Evolutionary conservation across 2,329 filamentous ascomycete species (phyloP).

Genomic region (Epichloe gansuensis): DNA sequence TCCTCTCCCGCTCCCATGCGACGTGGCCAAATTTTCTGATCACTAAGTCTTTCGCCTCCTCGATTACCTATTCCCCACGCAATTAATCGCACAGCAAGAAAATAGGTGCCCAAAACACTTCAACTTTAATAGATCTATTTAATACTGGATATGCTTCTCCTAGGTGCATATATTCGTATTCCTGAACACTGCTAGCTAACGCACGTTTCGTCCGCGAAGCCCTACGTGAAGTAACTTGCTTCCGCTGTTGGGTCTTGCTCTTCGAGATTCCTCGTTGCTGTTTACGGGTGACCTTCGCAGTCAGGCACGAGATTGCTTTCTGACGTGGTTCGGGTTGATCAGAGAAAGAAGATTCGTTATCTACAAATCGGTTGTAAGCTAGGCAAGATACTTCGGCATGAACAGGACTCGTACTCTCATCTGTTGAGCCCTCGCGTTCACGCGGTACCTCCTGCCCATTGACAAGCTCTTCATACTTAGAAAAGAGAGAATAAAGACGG

Average conservation of each 20-base stretch:
- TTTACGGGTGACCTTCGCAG: not conserved
- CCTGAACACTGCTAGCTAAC: not conserved
- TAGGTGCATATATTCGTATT: not conserved
- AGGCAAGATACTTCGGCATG: not conserved
- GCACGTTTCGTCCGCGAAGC: not conserved
- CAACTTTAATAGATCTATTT: not conserved
- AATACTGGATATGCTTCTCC: not conserved
- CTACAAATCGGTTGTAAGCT: not conserved
- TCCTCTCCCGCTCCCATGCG: not conserved
- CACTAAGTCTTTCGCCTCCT: not conserved
- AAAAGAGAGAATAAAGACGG: too few species aligned
- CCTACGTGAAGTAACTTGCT: not conserved
- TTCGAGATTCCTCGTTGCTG: constrained; percentile 1
- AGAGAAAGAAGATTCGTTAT: not conserved
- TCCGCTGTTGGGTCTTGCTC: not conserved
- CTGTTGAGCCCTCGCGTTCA: not conserved
- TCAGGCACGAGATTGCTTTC: not conserved
- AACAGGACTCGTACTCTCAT: not conserved
- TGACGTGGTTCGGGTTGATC: not conserved
- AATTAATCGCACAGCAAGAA: not conserved
- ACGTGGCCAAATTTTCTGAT: not conserved
- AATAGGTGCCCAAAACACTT: not conserved
- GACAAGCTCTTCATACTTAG: too few species aligned
- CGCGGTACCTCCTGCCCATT: not conserved
- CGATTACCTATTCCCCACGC: not conserved